phyloP scores from a whole-genome alignment of 176 grass and related monocot genomes.

The Triticum dicoccoides region DNA sequence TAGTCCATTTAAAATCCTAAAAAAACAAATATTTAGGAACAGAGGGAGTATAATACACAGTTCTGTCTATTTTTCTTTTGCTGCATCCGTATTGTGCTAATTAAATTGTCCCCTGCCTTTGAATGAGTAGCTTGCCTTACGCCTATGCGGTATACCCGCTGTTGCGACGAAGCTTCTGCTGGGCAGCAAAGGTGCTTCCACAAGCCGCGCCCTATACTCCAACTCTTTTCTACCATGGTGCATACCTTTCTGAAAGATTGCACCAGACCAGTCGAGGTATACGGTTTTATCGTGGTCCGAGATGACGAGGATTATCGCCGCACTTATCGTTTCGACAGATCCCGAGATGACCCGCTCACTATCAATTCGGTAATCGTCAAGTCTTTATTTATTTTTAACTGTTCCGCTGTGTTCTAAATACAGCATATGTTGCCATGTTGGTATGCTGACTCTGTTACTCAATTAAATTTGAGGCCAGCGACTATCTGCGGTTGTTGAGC shows the following conservation, averaged over 20 bases:
- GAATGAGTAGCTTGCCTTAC: neutral
- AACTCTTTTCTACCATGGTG: neutral
- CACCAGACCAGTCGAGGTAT: neutral
- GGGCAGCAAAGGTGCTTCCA: neutral
- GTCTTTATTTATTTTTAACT: neutral
- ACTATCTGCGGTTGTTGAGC: neutral
- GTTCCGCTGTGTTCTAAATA: neutral
- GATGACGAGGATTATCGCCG: neutral
- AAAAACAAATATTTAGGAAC: too few relatives aligned
- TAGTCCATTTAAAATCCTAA: too few relatives aligned
- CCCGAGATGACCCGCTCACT: neutral
- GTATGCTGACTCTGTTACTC: neutral
- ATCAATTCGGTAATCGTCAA: neutral
- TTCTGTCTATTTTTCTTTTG: neutral
- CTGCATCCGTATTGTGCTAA: neutral
- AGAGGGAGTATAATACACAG: neutral
- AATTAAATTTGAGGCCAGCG: neutral
- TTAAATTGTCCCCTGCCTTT: neutral
- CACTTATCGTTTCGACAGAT: neutral
- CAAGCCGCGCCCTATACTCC: neutral
- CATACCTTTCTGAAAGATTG: neutral
- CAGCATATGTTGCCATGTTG: neutral
- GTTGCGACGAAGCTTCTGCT: neutral
- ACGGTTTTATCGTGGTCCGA: neutral
- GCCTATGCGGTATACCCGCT: neutral